Conservation (phyloP, 768 basidiomycete genomes). For the Boletus edulis region DNA sequence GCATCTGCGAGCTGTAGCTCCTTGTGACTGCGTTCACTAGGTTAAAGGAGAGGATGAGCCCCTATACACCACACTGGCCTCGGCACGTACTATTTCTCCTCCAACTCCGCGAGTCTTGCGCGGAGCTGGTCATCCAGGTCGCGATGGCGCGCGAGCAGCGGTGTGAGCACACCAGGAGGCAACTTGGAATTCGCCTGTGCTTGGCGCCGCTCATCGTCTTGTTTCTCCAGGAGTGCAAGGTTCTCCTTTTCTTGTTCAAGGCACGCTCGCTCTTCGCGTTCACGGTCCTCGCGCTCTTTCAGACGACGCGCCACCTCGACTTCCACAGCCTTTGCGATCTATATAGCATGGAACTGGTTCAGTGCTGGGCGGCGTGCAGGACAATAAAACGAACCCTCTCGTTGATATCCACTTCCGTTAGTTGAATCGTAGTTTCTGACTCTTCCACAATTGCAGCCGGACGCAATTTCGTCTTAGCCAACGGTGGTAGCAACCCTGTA, state of each 20-base stretch:
- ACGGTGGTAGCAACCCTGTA: constrained; percentile 20
- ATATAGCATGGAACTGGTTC: constrained; percentile 22
- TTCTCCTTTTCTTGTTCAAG: constrained; percentile 29
- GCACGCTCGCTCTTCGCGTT: constrained; percentile 32
- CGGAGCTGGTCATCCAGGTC: constrained; percentile 70
- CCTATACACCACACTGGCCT: constrained; percentile 6
- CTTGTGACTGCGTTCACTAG: constrained; percentile 59
- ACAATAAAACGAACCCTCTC: constrained; percentile 47
- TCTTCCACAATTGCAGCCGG: constrained; percentile 14
- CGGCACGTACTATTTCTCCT: constrained; percentile 66
- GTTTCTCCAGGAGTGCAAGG: constrained; percentile 12
- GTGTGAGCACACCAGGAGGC: constrained; percentile 49
- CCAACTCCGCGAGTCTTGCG: constrained; percentile 62
- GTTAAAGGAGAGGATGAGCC: constrained; percentile 4
- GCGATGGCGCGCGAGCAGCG: constrained; percentile 59
- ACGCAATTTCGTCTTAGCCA: constrained; percentile 20
- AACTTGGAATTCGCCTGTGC: constrained; percentile 16
- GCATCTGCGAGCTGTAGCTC: constrained; percentile 60
- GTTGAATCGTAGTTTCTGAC: constrained; percentile 17
- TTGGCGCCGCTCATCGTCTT: constrained; percentile 7
- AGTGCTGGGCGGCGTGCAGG: background rate
- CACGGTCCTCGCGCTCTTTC: constrained; percentile 39
- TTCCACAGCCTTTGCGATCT: constrained; percentile 77
- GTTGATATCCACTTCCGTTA: constrained; percentile 73
- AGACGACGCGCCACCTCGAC: constrained; percentile 68